phyloP scores from a whole-genome alignment of 805 yeast species.

The Ogataea nonfermentans region DNA sequence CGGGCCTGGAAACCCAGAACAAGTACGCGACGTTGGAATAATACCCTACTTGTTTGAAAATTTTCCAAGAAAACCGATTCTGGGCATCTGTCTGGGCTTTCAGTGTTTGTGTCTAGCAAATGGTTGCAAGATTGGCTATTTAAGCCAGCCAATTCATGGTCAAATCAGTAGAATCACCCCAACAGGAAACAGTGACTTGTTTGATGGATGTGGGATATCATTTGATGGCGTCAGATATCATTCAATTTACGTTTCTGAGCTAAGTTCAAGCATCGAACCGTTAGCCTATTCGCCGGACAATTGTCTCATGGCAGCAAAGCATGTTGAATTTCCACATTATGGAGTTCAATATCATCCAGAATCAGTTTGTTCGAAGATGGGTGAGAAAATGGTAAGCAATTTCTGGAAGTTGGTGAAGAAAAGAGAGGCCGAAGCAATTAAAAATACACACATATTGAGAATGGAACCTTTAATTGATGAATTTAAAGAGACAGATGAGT shows the following conservation, averaged over 20 bases:
- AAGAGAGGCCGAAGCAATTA: background rate
- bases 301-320: conserved; percentile 79
- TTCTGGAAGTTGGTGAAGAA: conserved; percentile 53
- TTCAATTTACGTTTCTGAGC: conserved; percentile 58
- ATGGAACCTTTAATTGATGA: conserved; percentile 25
- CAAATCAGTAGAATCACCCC: conserved; percentile 58
- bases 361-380: conserved; percentile 77
- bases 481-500: conserved; percentile 10
- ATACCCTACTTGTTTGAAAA: conserved; percentile 52
- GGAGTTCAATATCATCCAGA: conserved; percentile 99
- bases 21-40: conserved; percentile 66
- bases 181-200: conserved; percentile 35
- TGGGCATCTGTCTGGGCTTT: conserved; percentile 93
- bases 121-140: conserved; percentile 54
- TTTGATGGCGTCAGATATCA: conserved; percentile 86
- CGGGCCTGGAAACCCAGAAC: conserved; percentile 90
- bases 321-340: conserved; percentile 61
- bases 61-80: conserved; percentile 53
- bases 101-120: conserved; percentile 68
- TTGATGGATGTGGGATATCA: conserved; percentile 37
- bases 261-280: conserved; percentile 42
- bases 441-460: conserved; percentile 26
- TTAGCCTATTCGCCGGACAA: conserved; percentile 58
- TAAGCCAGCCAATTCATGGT: conserved; percentile 76
- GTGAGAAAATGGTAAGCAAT: conserved; percentile 56